Percentiles rank a stretch among this genome's conserved stretches.
Conservation (phyloP, 331 rosid genomes). For the Malus hybrid region DNA sequence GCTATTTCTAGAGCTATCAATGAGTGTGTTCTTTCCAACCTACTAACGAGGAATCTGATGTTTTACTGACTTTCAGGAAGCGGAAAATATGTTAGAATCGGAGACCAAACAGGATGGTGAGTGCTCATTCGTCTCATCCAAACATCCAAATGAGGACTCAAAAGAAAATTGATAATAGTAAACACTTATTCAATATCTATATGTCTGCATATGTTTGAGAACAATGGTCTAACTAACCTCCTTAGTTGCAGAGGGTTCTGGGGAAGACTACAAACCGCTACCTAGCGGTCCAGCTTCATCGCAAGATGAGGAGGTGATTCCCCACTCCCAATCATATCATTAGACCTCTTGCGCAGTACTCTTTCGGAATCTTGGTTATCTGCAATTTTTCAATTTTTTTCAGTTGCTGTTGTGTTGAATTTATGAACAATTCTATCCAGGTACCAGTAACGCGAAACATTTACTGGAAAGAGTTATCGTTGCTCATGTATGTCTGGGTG, state of each 20-base stretch:
- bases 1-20: not conserved
- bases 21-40: not conserved
- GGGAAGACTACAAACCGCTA: constrained; percentile 48
- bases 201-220: too few relatives aligned
- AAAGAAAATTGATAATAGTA: too few relatives aligned
- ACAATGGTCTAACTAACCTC: not conserved
- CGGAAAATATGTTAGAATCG: constrained; percentile 38
- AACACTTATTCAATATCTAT: too few relatives aligned
- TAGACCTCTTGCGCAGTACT: not conserved
- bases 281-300: constrained; percentile 43
- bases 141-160: too few relatives aligned
- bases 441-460: constrained; percentile 41
- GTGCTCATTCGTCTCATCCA: constrained; percentile 7
- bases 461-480: constrained; percentile 52
- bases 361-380: not conserved
- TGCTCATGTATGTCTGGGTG: constrained; percentile 68
- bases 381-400: not conserved
- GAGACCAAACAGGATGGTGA: constrained; percentile 41
- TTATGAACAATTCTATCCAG: constrained; percentile 24
- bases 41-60: not conserved
- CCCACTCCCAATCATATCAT: not conserved
- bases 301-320: constrained; percentile 44
- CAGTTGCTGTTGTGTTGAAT: not conserved
- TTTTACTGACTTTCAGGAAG: constrained; percentile 47
- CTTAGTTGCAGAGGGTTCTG: constrained; percentile 36